Evolutionary conservation across 2,329 filamentous ascomycete species (phyloP).

Genomic region (Decorospora gaudefroyi): DNA sequence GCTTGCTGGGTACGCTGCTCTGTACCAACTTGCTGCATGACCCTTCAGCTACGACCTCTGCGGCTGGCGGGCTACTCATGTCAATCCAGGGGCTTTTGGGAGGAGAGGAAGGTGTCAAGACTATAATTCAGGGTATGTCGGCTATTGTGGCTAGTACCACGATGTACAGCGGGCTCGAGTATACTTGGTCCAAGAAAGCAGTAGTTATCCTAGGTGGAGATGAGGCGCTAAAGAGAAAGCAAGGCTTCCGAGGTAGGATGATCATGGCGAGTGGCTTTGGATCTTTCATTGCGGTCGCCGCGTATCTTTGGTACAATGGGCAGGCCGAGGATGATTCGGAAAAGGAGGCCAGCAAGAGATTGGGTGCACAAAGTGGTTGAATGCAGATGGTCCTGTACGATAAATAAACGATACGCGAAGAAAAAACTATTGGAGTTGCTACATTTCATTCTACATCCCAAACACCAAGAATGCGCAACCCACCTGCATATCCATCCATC

Average conservation of each 20-base stretch:
- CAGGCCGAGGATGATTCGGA: conserved; percentile 17
- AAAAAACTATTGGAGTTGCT: too few species aligned
- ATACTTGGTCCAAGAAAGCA: conserved; percentile 86
- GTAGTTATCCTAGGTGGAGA: conserved; percentile 75
- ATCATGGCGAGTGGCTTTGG: conserved; percentile 56
- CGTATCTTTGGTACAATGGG: conserved; percentile 33
- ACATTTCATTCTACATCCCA: too few species aligned
- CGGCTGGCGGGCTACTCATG: conserved; percentile 32
- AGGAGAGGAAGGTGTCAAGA: conserved; percentile 43
- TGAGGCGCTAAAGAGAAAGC: conserved; percentile 54
- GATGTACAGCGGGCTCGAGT: conserved; percentile 90
- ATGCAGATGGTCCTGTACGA: neutral
- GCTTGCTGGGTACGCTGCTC: conserved; percentile 82
- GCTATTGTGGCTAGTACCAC: conserved; percentile 88
- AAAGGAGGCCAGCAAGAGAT: conserved; percentile 9
- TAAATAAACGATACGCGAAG: too few species aligned
- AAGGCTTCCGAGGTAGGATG: conserved; percentile 54
- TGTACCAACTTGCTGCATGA: conserved; percentile 72
- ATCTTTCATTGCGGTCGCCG: conserved; percentile 50
- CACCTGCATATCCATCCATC: too few species aligned
- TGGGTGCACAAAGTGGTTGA: neutral
- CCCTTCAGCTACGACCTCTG: conserved; percentile 59
- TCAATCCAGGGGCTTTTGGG: conserved; percentile 36
- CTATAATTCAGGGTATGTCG: conserved; percentile 55
- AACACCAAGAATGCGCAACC: too few species aligned